phyloP scores from a whole-genome alignment of 768 basidiomycete species.

The Lepiota brunneoincarnata region DNA sequence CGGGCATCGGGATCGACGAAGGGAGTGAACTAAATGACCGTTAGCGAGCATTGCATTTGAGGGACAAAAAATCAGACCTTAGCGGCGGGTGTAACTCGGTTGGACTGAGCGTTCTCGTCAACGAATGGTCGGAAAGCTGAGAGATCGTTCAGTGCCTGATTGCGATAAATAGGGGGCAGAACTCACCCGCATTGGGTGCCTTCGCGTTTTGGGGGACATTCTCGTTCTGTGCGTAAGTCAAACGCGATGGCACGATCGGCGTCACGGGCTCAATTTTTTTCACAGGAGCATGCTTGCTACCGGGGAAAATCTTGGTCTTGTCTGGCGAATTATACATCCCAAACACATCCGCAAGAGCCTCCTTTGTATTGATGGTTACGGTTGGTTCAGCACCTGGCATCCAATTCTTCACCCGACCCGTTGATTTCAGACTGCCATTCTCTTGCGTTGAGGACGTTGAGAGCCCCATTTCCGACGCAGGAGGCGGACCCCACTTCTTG shows the following conservation, averaged over 20 bases:
- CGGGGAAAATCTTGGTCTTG: constrained; percentile 60
- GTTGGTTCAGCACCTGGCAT: constrained; percentile 64
- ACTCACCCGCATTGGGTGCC: constrained; percentile 34
- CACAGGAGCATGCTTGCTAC: constrained; percentile 73
- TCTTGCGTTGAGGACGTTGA: constrained; percentile 34
- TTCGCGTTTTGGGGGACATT: constrained; percentile 33
- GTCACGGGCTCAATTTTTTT: constrained; percentile 63
- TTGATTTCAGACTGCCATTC: constrained; percentile 46
- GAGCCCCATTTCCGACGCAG: constrained; percentile 40
- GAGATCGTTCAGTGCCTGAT: constrained; percentile 16
- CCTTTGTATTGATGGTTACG: constrained; percentile 96
- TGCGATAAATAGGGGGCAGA: constrained; percentile 3
- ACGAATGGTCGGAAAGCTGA: constrained; percentile 67
- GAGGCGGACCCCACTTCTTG: constrained; percentile 78
- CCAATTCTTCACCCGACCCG: constrained; percentile 48
- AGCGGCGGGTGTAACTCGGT: constrained; percentile 38
- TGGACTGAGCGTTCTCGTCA: constrained; percentile 54
- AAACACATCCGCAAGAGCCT: constrained; percentile 91
- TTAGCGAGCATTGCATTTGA: constrained; percentile 1
- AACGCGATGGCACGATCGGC: constrained; percentile 33
- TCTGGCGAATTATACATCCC: constrained; percentile 95
- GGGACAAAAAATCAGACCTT: constrained; percentile 32
- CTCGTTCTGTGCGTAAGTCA: constrained; percentile 33
- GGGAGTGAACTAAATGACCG: constrained; percentile 54
- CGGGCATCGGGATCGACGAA: constrained; percentile 55